Base-by-base conservation (phyloP, 306 rosid genomes). In the Amphicarpaea edgeworthii region DNA sequence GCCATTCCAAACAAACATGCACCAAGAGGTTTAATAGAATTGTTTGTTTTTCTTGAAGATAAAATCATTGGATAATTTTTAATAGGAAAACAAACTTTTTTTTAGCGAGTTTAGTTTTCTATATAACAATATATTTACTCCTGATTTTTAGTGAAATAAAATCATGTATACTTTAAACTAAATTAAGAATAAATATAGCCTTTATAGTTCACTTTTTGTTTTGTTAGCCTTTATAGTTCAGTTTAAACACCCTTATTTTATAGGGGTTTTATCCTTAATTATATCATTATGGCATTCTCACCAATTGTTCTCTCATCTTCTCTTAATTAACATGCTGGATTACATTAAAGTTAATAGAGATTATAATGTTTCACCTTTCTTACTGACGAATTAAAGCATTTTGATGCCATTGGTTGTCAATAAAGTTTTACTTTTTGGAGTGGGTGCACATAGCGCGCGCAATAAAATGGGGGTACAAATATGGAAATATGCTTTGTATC, bases 361-460 rank as follows among this genome's bases (percentile, higher is more conserved):
- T 32, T 47, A 66, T 50, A 38, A 40, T 38, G 45, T 37, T 63
- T 50, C 64, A 76, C 72, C 50, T 65, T 37, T 8, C 63, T 49
- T 63, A 17, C 42, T 47, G 19, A 75, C 0, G 10, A 38, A 23
- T 23, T 15, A 73, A 76, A 64, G 47, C 75, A 68, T 42, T 67
- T 76, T 51, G n/a, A 30, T 53, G 65, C 11, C 43, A 66, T 76
- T 53, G 65, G 67, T 65, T 11, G 9, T 41, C 46, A 16, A 77
- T 41, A 76, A 77, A 77, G 60, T 41, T 76, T 37, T 7, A 66
- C 58, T 51, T 76, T 76, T 54, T 64, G 30, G 30, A 38, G 72
- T 75, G 72, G 79, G 12, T 30, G 37, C 62, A 63, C 54, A 21
- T 32, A 75, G 32, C 24, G 12, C 12, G 21, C 17, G 14, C 40